These are phyloP conservation scores for Colletotrichum tropicale DNA, from an alignment of 2,329 filamentous ascomycete genomes.

Conservation along the genomic window DNA sequence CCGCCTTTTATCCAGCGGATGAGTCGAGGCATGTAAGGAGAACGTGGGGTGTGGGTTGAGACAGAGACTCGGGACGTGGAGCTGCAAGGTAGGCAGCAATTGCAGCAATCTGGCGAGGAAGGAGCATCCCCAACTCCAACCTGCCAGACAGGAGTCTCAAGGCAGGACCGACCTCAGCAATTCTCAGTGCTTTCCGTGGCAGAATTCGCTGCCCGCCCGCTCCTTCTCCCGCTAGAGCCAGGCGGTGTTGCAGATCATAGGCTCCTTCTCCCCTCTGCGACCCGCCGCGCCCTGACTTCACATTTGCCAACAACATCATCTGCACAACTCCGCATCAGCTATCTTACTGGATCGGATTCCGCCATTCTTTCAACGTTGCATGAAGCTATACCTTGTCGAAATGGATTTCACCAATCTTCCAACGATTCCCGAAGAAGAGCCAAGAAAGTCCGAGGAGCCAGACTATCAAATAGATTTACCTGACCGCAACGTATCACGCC, in stretches of 20 bases:
- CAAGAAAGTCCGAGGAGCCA: too few relatives aligned
- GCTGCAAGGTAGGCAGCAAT: background rate
- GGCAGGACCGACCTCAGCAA: background rate
- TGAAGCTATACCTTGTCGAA: background rate
- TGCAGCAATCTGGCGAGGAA: background rate
- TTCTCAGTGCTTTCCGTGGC: background rate
- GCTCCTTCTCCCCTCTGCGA: background rate
- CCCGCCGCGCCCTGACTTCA: background rate
- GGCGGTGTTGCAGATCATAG: background rate
- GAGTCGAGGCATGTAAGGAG: fast-evolving
- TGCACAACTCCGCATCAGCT: background rate
- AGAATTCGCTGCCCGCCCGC: background rate
- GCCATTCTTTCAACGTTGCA: background rate
- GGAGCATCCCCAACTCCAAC: background rate
- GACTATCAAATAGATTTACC: too few relatives aligned
- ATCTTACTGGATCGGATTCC: background rate
- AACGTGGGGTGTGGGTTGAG: background rate
- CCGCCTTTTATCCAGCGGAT: background rate
- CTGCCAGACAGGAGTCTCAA: background rate
- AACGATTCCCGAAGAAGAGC: too few relatives aligned
- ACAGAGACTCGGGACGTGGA: background rate
- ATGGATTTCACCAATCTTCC: too few relatives aligned
- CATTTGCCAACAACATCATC: background rate
- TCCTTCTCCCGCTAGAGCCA: background rate
- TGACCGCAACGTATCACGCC: too few relatives aligned